Base-by-base conservation (phyloP, 2,329 filamentous ascomycete species). In the Ceratocystis papillata region DNA sequence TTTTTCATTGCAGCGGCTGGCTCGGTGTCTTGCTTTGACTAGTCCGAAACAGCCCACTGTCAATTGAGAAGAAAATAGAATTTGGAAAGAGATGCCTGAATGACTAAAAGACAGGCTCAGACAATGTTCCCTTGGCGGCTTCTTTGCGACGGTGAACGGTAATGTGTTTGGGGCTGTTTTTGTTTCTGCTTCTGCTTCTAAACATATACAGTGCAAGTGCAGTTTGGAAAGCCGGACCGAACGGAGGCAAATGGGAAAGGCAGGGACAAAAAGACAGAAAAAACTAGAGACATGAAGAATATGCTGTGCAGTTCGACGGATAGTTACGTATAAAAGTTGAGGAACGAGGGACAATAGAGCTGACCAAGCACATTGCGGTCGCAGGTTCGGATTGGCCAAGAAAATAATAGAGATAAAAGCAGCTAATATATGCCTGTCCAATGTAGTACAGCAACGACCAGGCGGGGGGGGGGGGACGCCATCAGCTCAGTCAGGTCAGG, bases 401-500 rank as follows among this genome's bases (percentile, higher is more conserved):
- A 41, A 41, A 41, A 41, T 41, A 41, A 4, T 41, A 5, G 37
- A 12, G 10, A 41, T 41, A 41, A 41, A 41, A 41, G 37, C 2
- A 41, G 3, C 10, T 5, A 12, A 12, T 41, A 15, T 41, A 41
- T 15, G 12, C 37, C 37, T 41, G 37, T 41, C 37, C 20, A 5
- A 25, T 53, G 48, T 53, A 53, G 48, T 15, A 53, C 48, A 53
- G 25, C 48, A 53, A 53, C 48, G 48, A 53, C 48, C 8, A 53
- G 48, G 48, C 48, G 48, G 8, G 45, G n/a, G 46, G 3, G 46
- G 48, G 48, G 48, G 22, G 1, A 28, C 46, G n/a, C 8, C 22
- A n/a, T 25, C 7, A 20, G 46, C 7, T n/a, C 46, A 50, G 46
- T 22, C n/a, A 20, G 17, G 17, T 8, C 46, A 20, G n/a, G 7